Evolutionary conservation across 2,329 filamentous ascomycete species (phyloP), one percentile per base, ranked within the genome.

Genomic region (Verticillium isaacii): DNA sequence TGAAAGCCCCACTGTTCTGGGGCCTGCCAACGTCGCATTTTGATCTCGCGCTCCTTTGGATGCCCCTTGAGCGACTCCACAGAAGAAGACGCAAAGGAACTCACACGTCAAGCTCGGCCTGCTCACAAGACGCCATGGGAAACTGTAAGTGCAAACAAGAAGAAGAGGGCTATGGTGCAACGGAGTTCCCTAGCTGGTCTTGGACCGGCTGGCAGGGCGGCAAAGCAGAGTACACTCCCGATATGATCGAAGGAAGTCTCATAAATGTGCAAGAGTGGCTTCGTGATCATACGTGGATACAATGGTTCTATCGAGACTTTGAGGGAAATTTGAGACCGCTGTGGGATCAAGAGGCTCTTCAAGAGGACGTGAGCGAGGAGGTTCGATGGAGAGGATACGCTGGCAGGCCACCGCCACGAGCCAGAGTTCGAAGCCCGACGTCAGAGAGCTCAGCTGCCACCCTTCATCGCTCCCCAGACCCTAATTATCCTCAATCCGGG

Each of bases 1-100:
- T 75, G 65, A 23, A 58, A 8, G 68, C 69, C 1, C 66, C 68
- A 4, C 68, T 73, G 32, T 57, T 71, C 9, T 70, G 68, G 36
- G 72, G 72, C 7, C 66, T 76, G 0, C 73, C 73, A 2, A 68
- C 59, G 19, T 73, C 72, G 1, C 70, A 75, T 56, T 74, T 75
- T 34, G 73, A 74, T 56, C 60, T 72, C 2, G 74, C 73, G 11
- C 62, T 76, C 2, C 66, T 76, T 4, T 77, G 74, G 73, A 63
- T 71, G 54, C 66, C 65, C 2, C 50, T 60, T 3, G 45, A 62
- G 14, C 34, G 14, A 36, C 34, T 36, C 8, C 5, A 36, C 34
- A 14, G 34, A 14, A 36, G 34, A 36, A 36, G 34, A 36, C 34
- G 34, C 9, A 11, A 36, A 36, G 34, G 34, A 36, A 2, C 34